Evolutionary conservation across 2,329 filamentous ascomycete genomes (phyloP).

Genomic region (Plenodomus tracheiphilus): DNA sequence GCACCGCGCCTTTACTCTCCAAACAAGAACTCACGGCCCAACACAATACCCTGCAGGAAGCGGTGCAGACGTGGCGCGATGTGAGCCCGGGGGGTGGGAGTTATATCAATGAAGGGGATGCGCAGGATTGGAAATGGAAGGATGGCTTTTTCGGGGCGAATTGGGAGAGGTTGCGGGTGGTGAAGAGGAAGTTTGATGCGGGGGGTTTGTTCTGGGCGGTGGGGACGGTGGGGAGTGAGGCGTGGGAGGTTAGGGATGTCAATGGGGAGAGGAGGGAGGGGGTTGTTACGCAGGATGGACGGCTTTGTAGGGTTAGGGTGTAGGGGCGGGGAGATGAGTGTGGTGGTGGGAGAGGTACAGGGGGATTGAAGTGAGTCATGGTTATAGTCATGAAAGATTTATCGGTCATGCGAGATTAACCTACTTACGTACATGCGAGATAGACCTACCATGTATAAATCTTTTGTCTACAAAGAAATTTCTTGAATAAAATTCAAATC

Average conservation of each 20-base stretch:
- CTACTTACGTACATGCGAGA: too few species aligned
- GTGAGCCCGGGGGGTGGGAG: constrained; percentile 22
- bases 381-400: too few species aligned
- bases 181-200: constrained; percentile 30
- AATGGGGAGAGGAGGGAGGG: constrained; percentile 16
- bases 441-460: too few species aligned
- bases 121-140: constrained; percentile 30
- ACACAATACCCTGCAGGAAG: constrained; percentile 21
- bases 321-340: not conserved
- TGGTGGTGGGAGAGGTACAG: too few species aligned
- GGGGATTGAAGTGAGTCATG: too few species aligned
- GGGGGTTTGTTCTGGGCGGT: constrained; percentile 31
- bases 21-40: constrained; percentile 1
- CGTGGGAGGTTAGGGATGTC: constrained; percentile 25
- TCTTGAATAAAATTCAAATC: too few species aligned
- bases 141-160: constrained; percentile 28
- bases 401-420: too few species aligned
- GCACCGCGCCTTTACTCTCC: constrained; percentile 1
- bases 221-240: constrained; percentile 27
- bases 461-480: too few species aligned
- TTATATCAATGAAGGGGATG: constrained; percentile 37
- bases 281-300: constrained; percentile 29
- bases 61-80: constrained; percentile 30
- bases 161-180: constrained; percentile 21
- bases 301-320: constrained; percentile 21